phyloP scores from a whole-genome alignment of 768 basidiomycete genomes.

The Pisolithus tinctorius region DNA sequence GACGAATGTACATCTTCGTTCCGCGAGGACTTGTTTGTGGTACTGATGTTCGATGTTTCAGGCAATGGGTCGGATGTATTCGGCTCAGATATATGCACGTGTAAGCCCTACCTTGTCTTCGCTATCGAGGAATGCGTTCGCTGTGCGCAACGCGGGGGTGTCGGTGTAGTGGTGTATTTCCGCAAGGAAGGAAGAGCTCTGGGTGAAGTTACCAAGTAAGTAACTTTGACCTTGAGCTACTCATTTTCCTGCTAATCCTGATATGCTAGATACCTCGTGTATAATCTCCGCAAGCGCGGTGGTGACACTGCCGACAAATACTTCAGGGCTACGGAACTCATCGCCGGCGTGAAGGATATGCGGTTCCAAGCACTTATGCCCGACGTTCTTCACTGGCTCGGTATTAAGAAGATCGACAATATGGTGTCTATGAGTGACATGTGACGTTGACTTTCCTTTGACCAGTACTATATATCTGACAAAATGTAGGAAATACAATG shows the following conservation, averaged over 20 bases:
- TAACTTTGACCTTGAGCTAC: slow-evolving; percentile 5
- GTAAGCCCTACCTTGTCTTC: slow-evolving; percentile 88
- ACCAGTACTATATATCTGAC: neutral
- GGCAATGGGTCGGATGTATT: slow-evolving; percentile 95
- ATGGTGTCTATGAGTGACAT: slow-evolving; percentile 91
- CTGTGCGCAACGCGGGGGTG: slow-evolving; percentile 76
- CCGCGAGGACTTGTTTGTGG: neutral
- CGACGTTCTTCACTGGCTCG: slow-evolving; percentile 92
- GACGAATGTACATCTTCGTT: slow-evolving; percentile 66
- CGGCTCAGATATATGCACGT: slow-evolving; percentile 88
- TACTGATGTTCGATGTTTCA: slow-evolving; percentile 17
- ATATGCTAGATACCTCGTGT: slow-evolving; percentile 73
- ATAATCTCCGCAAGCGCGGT: slow-evolving; percentile 92
- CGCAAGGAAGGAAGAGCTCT: slow-evolving; percentile 89
- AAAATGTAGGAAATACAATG: slow-evolving; percentile 79
- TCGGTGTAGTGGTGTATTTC: slow-evolving; percentile 92
- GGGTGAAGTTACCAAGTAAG: slow-evolving; percentile 87
- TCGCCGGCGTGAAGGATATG: slow-evolving; percentile 95
- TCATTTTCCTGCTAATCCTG: neutral
- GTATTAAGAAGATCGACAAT: slow-evolving; percentile 82
- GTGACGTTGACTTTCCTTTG: slow-evolving; percentile 40
- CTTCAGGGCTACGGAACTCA: slow-evolving; percentile 88
- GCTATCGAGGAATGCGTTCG: slow-evolving; percentile 93
- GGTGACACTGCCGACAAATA: slow-evolving; percentile 92
- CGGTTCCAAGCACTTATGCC: slow-evolving; percentile 95